Percentiles rank a stretch among this genome's conserved stretches.
Evolutionary conservation across 2,329 filamentous ascomycete species (phyloP).

Genomic region (Beauveria caledonica): DNA sequence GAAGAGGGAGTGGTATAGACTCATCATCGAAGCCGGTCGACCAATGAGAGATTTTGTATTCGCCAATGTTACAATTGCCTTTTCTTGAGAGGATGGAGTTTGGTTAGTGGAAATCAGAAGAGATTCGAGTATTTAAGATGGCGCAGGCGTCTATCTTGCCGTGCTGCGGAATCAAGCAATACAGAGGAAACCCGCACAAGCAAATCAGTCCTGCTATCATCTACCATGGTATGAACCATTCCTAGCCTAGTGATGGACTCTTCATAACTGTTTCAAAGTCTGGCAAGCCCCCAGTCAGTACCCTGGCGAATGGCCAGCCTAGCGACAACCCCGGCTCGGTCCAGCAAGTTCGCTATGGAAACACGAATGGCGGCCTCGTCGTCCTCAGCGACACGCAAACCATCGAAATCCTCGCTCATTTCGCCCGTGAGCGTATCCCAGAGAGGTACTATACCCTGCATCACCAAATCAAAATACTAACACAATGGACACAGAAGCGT

Average conservation of each 20-base stretch:
- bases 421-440: constrained; percentile 50
- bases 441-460: constrained; percentile 29
- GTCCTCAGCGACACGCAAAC: constrained; percentile 44
- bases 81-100: neutral
- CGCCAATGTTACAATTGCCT: neutral
- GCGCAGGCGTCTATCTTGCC: neutral
- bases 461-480: neutral
- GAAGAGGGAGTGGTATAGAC: neutral
- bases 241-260: no score
- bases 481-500: constrained; percentile 12
- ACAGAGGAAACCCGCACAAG: neutral
- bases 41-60: neutral
- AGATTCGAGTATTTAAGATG: neutral
- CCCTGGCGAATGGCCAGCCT: constrained; percentile 9
- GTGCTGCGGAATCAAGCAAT: neutral
- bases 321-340: constrained; percentile 17
- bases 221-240: neutral
- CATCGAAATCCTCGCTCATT: constrained; percentile 48
- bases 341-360: constrained; percentile 19
- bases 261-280: neutral
- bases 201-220: neutral
- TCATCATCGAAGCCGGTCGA: neutral
- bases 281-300: neutral
- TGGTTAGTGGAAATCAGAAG: neutral
- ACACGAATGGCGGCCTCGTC: constrained; percentile 29